Evolutionary conservation across 257 asterid species (phyloP).

Genomic region (Solanum lycopersicoides): DNA sequence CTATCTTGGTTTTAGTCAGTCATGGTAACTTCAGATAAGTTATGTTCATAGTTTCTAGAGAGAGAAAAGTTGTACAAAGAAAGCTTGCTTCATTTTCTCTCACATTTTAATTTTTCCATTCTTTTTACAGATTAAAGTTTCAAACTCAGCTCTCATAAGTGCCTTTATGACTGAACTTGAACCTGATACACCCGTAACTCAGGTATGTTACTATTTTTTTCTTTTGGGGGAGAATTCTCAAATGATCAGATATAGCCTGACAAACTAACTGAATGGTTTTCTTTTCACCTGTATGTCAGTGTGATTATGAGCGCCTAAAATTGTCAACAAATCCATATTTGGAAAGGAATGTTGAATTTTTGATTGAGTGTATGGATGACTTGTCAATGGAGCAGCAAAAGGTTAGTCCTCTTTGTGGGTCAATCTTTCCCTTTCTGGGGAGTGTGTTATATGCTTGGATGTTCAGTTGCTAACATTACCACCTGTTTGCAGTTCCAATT

Average conservation of each 20-base stretch:
- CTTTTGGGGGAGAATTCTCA: background rate
- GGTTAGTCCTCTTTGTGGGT: slow-evolving; percentile 25
- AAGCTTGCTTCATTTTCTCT: background rate
- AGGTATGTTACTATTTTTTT: slow-evolving; percentile 24
- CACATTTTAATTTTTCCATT: background rate
- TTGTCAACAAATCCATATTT: slow-evolving; percentile 70
- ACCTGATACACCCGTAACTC: slow-evolving; percentile 77
- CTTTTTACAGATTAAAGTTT: slow-evolving; percentile 68
- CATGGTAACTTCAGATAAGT: background rate
- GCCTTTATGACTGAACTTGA: slow-evolving; percentile 96
- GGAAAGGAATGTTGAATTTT: slow-evolving; percentile 87
- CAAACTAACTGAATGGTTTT: background rate
- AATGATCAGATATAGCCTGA: background rate
- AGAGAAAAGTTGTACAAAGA: background rate
- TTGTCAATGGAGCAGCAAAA: slow-evolving; percentile 90
- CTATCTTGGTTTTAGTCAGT: background rate
- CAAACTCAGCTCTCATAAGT: slow-evolving; percentile 92
- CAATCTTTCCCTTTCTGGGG: background rate
- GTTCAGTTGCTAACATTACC: background rate
- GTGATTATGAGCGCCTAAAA: slow-evolving; percentile 87
- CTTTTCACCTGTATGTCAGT: slow-evolving; percentile 23
- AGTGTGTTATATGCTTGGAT: background rate
- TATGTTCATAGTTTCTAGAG: background rate
- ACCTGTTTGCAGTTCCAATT: slow-evolving; percentile 59
- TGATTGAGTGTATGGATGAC: slow-evolving; percentile 96